Evolutionary conservation across 441 rosid genomes (phyloP).

Genomic region (Lepidium campestre): DNA sequence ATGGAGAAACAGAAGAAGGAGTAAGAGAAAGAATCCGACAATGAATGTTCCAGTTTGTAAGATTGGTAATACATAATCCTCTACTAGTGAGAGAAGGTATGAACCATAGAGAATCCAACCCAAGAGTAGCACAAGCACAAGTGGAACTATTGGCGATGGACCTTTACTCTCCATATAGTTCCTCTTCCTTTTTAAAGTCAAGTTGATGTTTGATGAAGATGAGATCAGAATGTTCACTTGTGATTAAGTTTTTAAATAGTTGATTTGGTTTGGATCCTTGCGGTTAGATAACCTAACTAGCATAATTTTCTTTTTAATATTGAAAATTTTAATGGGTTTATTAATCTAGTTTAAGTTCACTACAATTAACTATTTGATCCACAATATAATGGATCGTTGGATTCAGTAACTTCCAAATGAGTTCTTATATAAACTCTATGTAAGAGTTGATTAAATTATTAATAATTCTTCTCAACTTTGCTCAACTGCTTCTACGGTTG

Average conservation of each 20-base stretch:
- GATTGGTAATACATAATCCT: slow-evolving; percentile 19
- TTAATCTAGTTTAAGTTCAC: neutral
- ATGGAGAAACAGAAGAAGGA: slow-evolving; percentile 26
- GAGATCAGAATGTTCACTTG: neutral
- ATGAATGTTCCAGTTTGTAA: slow-evolving; percentile 27
- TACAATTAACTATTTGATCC: neutral
- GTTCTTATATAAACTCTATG: neutral
- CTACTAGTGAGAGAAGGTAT: slow-evolving; percentile 11
- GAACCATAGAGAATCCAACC: slow-evolving; percentile 30
- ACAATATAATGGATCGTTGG: neutral
- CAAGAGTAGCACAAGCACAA: slow-evolving; percentile 18
- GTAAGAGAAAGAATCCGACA: slow-evolving; percentile 23
- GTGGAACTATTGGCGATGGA: slow-evolving; percentile 30
- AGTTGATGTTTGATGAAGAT: slow-evolving; percentile 3
- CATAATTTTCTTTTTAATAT: neutral
- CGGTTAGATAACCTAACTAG: slow-evolving; percentile 26
- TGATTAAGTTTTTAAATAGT: neutral
- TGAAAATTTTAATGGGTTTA: neutral
- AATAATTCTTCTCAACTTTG: too few relatives aligned
- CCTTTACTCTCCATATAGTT: slow-evolving; percentile 24
- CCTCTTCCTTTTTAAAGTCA: neutral
- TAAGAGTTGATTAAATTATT: neutral
- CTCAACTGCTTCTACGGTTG: slow-evolving; percentile 17
- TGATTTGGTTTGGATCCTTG: slow-evolving; percentile 19
- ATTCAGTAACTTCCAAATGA: neutral